Conservation (phyloP, 768 basidiomycete genomes). For the Obba rivulosa region DNA sequence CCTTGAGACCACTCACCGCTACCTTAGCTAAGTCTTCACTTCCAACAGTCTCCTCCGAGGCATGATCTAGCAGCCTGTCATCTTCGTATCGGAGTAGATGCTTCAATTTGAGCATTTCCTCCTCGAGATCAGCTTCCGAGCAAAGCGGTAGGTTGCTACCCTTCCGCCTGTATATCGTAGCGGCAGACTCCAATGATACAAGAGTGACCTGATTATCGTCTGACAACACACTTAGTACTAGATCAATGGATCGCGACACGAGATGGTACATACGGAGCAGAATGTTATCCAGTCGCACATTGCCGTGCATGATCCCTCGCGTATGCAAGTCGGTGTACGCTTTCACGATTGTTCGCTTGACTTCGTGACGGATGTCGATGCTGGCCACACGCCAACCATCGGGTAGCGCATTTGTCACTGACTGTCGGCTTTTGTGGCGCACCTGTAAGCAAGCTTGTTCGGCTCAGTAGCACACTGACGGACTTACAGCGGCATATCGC, state of each 20-base stretch:
- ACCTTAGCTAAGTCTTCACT: too few species aligned
- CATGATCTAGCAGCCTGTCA: neutral
- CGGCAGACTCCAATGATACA: conserved; percentile 15
- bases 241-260: neutral
- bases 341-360: conserved; percentile 12
- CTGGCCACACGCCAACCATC: conserved; percentile 16
- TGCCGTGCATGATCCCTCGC: conserved; percentile 19
- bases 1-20: too few species aligned
- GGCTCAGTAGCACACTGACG: neutral
- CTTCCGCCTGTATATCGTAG: conserved; percentile 3
- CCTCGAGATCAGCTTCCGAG: conserved; percentile 1
- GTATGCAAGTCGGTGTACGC: conserved; percentile 18
- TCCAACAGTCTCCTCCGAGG: neutral
- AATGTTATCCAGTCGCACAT: conserved; percentile 13
- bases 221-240: neutral
- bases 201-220: conserved; percentile 13
- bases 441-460: neutral
- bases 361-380: conserved; percentile 1
- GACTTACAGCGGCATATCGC: neutral
- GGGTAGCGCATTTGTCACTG: neutral
- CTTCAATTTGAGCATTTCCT: conserved; percentile 20
- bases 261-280: conserved; percentile 14
- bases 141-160: conserved; percentile 3
- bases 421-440: neutral
- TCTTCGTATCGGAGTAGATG: conserved; percentile 18